These are phyloP conservation scores for Luvunga scandens DNA, from an alignment of 345 rosid species.

Conservation along the genomic window DNA sequence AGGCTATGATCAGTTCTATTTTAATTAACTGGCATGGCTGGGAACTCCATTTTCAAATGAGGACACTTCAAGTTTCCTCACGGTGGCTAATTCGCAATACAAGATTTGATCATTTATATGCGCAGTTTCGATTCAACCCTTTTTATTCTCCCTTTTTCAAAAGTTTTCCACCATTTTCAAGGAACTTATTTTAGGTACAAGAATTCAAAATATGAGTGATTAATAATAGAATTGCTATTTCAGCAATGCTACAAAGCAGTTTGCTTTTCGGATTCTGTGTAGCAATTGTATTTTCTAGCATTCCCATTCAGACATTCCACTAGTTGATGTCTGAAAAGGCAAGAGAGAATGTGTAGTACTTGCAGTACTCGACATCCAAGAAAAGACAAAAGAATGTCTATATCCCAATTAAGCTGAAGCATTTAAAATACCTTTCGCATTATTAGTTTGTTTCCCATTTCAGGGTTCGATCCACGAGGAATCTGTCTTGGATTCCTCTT, in stretches of 20 bases:
- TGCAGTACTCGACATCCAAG: neutral
- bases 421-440: neutral
- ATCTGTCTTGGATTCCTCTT: constrained; percentile 61
- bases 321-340: neutral
- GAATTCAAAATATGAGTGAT: neutral
- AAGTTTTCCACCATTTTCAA: neutral
- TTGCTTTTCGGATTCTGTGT: constrained; percentile 4
- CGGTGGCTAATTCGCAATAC: neutral
- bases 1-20: neutral
- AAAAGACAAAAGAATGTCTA: neutral
- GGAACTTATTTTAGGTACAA: neutral
- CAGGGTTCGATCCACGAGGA: constrained; percentile 62
- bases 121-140: neutral
- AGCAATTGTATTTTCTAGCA: neutral
- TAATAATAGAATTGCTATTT: neutral
- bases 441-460: neutral
- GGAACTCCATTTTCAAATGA: neutral
- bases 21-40: neutral
- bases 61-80: neutral
- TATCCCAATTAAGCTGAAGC: constrained; percentile 3
- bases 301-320: constrained; percentile 6
- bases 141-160: neutral
- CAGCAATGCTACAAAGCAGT: neutral
- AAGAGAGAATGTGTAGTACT: constrained; percentile 8
- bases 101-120: neutral